phyloP scores from a whole-genome alignment of 441 rosid genomes.

The Gossypium laxum region DNA sequence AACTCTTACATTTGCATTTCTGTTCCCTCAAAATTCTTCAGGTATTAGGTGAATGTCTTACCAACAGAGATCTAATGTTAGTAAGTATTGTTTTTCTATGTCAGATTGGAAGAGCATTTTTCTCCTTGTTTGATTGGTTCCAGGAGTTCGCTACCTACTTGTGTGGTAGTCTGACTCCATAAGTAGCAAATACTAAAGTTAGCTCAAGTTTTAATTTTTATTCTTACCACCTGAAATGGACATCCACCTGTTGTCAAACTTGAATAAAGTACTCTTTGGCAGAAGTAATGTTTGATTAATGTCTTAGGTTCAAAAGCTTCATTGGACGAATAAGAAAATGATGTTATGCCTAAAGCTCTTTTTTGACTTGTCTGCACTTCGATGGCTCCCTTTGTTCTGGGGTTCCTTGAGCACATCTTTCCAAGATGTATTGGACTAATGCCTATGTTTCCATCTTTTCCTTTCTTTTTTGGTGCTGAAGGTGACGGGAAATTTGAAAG shows the following conservation, averaged over 20 bases:
- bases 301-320: not conserved
- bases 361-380: not conserved
- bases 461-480: not conserved
- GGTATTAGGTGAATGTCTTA: not conserved
- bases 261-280: not conserved
- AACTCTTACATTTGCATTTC: not conserved
- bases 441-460: not conserved
- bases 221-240: not conserved
- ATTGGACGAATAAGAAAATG: not conserved
- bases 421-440: not conserved
- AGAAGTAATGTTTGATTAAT: not conserved
- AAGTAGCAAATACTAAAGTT: not conserved
- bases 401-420: not conserved
- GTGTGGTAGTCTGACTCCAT: not conserved
- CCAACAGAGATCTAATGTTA: not conserved
- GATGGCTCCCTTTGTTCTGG: not conserved
- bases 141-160: not conserved
- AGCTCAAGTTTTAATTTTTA: not conserved
- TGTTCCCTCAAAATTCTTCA: not conserved
- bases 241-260: not conserved
- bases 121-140: not conserved
- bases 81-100: not conserved
- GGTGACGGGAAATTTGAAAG: not conserved
- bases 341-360: not conserved
- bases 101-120: not conserved